A percentile compares a stretch with the other conserved stretches of the same genome.
These are phyloP conservation scores for Ceratocystis eucalypticola DNA, from an alignment of 2,329 filamentous ascomycete genomes.

Conservation along the genomic window DNA sequence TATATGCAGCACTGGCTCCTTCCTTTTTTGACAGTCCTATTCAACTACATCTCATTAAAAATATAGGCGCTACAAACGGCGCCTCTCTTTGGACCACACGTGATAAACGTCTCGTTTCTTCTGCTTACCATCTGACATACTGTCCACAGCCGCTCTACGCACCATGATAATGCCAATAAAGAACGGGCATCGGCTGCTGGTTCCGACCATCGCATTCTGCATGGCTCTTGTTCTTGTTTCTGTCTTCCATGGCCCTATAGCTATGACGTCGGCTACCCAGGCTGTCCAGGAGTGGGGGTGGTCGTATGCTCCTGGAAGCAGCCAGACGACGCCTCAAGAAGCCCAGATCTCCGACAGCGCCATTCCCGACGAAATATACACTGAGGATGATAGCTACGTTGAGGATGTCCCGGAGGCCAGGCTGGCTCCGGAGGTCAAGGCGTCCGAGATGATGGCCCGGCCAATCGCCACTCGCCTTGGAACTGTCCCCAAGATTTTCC, in stretches of 20 bases:
- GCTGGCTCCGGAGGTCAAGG: conserved; percentile 10
- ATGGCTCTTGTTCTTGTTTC: conserved; percentile 8
- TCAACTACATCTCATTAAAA: background rate
- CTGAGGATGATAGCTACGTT: background rate
- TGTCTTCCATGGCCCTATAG: conserved; percentile 5
- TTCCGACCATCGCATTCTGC: background rate
- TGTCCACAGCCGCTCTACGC: background rate
- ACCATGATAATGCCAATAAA: conserved; percentile 8
- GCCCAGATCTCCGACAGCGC: background rate
- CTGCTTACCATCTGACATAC: background rate
- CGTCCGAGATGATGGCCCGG: conserved; percentile 13
- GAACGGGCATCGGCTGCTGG: background rate
- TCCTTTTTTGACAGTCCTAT: background rate
- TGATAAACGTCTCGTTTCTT: too few relatives aligned
- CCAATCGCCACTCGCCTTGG: conserved; percentile 16
- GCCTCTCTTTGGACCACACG: too few relatives aligned
- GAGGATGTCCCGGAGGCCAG: background rate
- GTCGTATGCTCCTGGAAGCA: background rate
- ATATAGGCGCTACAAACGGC: too few relatives aligned
- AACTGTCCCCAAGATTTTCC: conserved; percentile 29
- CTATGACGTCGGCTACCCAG: background rate
- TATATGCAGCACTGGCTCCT: background rate
- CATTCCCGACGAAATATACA: background rate
- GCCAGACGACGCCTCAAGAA: background rate
- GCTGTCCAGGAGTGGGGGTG: conserved; percentile 7